Evolutionary conservation across 2,329 filamentous ascomycete genomes (phyloP).

Genomic region (Didymella sp.): DNA sequence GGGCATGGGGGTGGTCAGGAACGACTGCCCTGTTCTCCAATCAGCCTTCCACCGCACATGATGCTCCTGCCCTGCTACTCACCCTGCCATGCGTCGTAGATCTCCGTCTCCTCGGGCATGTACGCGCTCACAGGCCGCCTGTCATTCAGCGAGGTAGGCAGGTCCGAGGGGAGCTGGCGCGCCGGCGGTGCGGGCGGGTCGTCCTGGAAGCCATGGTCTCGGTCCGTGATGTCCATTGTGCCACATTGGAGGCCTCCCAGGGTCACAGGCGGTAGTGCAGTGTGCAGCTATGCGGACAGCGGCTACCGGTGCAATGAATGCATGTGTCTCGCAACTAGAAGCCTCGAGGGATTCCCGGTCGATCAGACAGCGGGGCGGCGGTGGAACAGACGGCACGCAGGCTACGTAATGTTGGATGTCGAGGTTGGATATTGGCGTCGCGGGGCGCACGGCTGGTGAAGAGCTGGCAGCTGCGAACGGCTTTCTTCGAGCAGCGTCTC

Average conservation of each 20-base stretch:
- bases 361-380: conserved; percentile 6
- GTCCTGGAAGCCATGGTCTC: conserved; percentile 46
- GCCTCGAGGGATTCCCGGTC: conserved; percentile 1
- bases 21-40: conserved; percentile 77
- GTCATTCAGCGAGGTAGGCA: conserved; percentile 92
- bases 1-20: conserved; percentile 83
- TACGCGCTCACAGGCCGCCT: conserved; percentile 69
- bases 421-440: not conserved
- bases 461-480: not conserved
- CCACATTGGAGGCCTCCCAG: conserved; percentile 33
- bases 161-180: conserved; percentile 74
- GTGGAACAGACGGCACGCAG: conserved; percentile 2
- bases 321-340: conserved; percentile 6
- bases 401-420: not conserved
- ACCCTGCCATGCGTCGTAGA: conserved; percentile 99
- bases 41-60: not conserved
- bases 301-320: conserved; percentile 14
- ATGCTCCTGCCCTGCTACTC: conserved; percentile 43
- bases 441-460: not conserved
- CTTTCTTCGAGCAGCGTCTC: not conserved
- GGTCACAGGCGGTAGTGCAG: not conserved
- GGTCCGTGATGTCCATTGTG: conserved; percentile 46
- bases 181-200: conserved; percentile 47
- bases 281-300: conserved; percentile 7
- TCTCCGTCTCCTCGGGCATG: conserved; percentile 83